Base-by-base conservation (phyloP, 2,329 filamentous ascomycete species). In the Aspergillus sp. region DNA sequence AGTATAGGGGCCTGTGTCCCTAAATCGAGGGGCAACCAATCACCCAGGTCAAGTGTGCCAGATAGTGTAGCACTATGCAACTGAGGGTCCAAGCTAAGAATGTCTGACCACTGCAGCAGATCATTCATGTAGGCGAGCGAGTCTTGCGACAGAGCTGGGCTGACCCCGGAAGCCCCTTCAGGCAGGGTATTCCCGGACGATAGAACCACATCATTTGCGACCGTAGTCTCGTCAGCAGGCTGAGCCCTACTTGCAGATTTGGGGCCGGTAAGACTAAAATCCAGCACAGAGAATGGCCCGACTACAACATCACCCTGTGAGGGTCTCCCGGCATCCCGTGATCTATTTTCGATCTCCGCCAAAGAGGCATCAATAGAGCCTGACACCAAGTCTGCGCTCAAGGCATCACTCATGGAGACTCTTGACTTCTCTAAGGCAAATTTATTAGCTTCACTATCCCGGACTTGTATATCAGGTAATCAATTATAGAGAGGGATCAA, bases 91-190 rank as follows among this genome's bases (percentile, higher is more conserved):
- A 74, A 65, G 25, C 70, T 71, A 6, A 75, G 65, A 0, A 75
- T 57, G 50, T 75, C 72, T 1, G 73, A 71, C 72, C 72, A 75
- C 30, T 73, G 71, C 3, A 74, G 54, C 15, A 72, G 71, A 51
- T 73, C 72, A 21, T 73, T 68, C 47, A 73, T 66, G 19, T 67
- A 55, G 10, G 53, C 53, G 15, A 55, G 36, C 41, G 53, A 55
- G n/a, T 55, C 53, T 25, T 55, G 53, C 41, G 53, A 44, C 38
- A 55, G 39, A n/a, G 38, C 44, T 17, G 53, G 53, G 21, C 53
- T 55, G 7, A 55, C 53, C 13, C 21, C 51, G 32, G 36, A 27
- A 17, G n/a, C 38, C 32, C 25, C 25, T 19, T 53, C 51, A 8
- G 25, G 13, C 10, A 41, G 36, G 17, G 51, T 32, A 13, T 19